Evolutionary conservation across 768 basidiomycete species (phyloP), one percentile per base, ranked within the genome.

Genomic region (Termitomyces sp.): DNA sequence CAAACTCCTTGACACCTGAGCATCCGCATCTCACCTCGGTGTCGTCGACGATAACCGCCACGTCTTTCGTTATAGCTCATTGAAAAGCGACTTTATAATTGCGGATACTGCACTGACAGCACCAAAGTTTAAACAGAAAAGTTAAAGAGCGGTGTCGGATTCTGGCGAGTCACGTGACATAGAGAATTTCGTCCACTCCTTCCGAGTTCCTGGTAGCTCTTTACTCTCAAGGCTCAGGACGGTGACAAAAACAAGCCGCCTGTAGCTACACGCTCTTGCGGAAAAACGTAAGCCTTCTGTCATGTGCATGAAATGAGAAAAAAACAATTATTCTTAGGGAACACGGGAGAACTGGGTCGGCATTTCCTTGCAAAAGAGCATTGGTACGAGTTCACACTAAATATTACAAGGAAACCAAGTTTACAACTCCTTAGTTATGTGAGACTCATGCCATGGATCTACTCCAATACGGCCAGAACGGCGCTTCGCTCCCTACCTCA

Each of bases 371-470:
- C 48, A 26, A 13, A 49, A 40, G 28, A 35, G 47, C 36, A 61
- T 61, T 59, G 61, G 68, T 67, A 55, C 43, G 62, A 28, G n/a
- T 9, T 44, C 43, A n/a, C 13, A 9, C 28, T 14, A 32, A 20
- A 18, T 18, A 24, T 26, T 16, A 20, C 20, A 18, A 14, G 0
- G 55, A 18, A 2, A 13, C 43, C 8, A 20, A 22, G 53, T 55
- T 43, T 22, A 56, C 63, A 60, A 46, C 40, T 32, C 40, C 18
- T 20, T 58, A 81, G 84, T 77, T 66, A 87, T 86, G 84, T 80
- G 67, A 80, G 67, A 71, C 80, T 76, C 81, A 88, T 89, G 87
- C 85, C 76, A 87, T 86, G 85, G 79, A 79, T 73, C 71, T 80
- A 77, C 80, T 77, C 75, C 62, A 75, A 71, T 65, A 70, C 77